Conservation (phyloP, 352 stramenopile genomes). For the Phytopythium vexans region DNA sequence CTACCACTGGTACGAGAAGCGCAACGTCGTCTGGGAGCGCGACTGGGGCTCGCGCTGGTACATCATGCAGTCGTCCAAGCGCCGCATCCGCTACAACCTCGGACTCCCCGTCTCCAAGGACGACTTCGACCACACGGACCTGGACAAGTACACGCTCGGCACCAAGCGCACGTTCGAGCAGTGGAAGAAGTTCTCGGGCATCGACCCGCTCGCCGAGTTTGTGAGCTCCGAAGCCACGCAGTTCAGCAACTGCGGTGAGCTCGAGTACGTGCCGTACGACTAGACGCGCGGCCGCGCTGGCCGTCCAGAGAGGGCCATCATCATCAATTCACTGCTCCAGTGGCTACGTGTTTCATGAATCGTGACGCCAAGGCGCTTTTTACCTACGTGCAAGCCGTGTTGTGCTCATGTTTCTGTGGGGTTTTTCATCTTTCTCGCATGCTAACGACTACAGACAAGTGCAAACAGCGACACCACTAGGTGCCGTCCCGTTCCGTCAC, state of each 20-base stretch:
- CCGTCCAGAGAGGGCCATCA: too few species aligned
- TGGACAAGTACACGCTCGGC: conserved; percentile 65
- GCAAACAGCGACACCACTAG: too few species aligned
- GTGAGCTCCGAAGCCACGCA: conserved; percentile 42
- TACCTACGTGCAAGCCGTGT: too few species aligned
- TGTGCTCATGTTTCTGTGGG: too few species aligned
- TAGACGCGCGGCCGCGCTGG: background rate
- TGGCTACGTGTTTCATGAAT: too few species aligned
- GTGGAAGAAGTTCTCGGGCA: conserved; percentile 78
- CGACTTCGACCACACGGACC: conserved; percentile 70
- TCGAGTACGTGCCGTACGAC: conserved; percentile 66
- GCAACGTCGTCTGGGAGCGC: conserved; percentile 80
- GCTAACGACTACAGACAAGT: too few species aligned
- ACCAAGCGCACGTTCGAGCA: conserved; percentile 75
- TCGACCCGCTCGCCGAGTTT: conserved; percentile 69
- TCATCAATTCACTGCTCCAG: too few species aligned
- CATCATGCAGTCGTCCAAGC: conserved; percentile 70
- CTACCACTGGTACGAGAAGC: conserved; percentile 80
- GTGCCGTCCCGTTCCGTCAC: too few species aligned
- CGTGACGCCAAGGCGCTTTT: too few species aligned
- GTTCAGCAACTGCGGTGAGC: conserved; percentile 68
- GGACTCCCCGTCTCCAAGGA: conserved; percentile 55
- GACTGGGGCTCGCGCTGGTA: conserved; percentile 68
- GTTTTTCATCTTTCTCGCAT: too few species aligned
- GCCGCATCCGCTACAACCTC: conserved; percentile 64